These are phyloP conservation scores for Letharia lupina DNA, from an alignment of 495 filamentous ascomycete genomes.

Conservation along the genomic window DNA sequence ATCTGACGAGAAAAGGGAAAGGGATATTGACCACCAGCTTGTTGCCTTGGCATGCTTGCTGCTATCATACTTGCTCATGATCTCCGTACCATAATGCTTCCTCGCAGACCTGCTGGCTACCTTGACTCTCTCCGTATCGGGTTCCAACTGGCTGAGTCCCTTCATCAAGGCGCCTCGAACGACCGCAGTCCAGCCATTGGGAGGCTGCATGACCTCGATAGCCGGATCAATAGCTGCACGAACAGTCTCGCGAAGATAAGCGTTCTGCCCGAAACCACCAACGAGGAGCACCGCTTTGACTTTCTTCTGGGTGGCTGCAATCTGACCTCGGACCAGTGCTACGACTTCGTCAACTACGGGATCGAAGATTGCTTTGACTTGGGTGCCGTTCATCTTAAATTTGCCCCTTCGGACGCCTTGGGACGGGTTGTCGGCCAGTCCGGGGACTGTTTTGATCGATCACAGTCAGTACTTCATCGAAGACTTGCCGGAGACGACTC, in stretches of 20 bases:
- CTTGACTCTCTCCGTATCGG: slow-evolving; percentile 23
- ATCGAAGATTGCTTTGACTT: slow-evolving; percentile 57
- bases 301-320: slow-evolving; percentile 27
- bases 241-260: slow-evolving; percentile 41
- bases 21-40: slow-evolving; percentile 13
- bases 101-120: slow-evolving; percentile 33
- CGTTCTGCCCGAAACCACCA: slow-evolving; percentile 59
- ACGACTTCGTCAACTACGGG: slow-evolving; percentile 58
- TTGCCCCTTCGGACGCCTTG: slow-evolving; percentile 56
- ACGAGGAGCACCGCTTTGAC: slow-evolving; percentile 53
- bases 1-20: background rate
- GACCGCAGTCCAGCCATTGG: slow-evolving; percentile 35
- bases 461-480: background rate
- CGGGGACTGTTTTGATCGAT: slow-evolving; percentile 22
- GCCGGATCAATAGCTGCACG: slow-evolving; percentile 14
- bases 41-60: slow-evolving; percentile 24
- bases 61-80: slow-evolving; percentile 23
- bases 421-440: slow-evolving; percentile 38
- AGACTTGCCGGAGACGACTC: background rate
- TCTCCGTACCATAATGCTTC: slow-evolving; percentile 34
- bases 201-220: slow-evolving; percentile 26
- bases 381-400: slow-evolving; percentile 49
- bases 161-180: slow-evolving; percentile 38
- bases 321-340: slow-evolving; percentile 55
- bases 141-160: slow-evolving; percentile 26